A percentile compares a stretch with the other conserved stretches of the same genome.
phyloP scores from a whole-genome alignment of 371 early-diverging fungal species.

The Rhizopus delemar region DNA sequence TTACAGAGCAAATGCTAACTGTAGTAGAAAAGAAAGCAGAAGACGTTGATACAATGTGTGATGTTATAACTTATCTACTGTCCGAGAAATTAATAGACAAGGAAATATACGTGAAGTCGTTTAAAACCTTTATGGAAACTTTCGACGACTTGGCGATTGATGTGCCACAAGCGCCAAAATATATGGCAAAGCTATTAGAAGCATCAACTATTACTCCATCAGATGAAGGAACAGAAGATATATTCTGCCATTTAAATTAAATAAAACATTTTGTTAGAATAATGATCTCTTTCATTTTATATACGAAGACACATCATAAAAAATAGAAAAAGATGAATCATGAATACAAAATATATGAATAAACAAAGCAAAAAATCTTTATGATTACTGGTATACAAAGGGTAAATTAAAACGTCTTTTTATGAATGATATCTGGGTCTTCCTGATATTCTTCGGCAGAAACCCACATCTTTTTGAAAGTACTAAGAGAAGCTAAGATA shows the following conservation, averaged over 20 bases:
- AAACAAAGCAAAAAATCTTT: too few relatives aligned
- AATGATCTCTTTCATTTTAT: background rate
- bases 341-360: too few relatives aligned
- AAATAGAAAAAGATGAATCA: too few relatives aligned
- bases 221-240: slow-evolving; percentile 6
- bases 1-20: slow-evolving; percentile 47
- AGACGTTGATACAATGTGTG: slow-evolving; percentile 58
- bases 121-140: slow-evolving; percentile 61
- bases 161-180: slow-evolving; percentile 75
- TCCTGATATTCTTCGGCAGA: slow-evolving; percentile 85
- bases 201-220: slow-evolving; percentile 9
- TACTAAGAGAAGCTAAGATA: slow-evolving; percentile 83
- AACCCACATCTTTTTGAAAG: slow-evolving; percentile 82
- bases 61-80: slow-evolving; percentile 49
- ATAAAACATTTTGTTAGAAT: background rate
- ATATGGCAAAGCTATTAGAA: slow-evolving; percentile 53
- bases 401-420: slow-evolving; percentile 67
- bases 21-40: slow-evolving; percentile 62
- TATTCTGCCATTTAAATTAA: slow-evolving; percentile 2
- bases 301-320: too few relatives aligned
- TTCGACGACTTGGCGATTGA: slow-evolving; percentile 82
- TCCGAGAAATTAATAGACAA: slow-evolving; percentile 42
- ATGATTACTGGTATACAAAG: slow-evolving; percentile 11
- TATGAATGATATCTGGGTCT: slow-evolving; percentile 81
- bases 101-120: slow-evolving; percentile 52